Evolutionary conservation across 2,329 filamentous ascomycete genomes (phyloP), one percentile per base, ranked within the genome.

Genomic region (Botryosphaeria agaves): DNA sequence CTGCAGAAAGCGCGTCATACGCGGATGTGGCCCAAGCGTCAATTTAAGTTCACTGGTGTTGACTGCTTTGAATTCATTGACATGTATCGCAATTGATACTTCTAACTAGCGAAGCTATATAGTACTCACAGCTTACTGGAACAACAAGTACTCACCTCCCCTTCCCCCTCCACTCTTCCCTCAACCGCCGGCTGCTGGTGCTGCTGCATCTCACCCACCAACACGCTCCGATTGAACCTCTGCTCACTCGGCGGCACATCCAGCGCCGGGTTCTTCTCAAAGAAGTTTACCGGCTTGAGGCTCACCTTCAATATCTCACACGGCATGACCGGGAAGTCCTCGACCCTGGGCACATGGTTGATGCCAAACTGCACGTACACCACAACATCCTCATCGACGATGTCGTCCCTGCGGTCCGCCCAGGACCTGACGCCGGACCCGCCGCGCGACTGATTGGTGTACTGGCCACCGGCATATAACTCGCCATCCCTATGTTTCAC

Each of bases 311-410:
- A 52, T 9, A 64, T 61, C 51, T 72, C 67, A 26, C 58, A 61
- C 1, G 67, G 67, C 66, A 71, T 71, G 28, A 71, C 59, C 0
- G 65, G 65, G 48, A 69, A 70, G 40, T 71, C 66, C 45, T 72
- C 67, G 11, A 63, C 57, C 20, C 63, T 47, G 0, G 62, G 61
- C 33, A 69, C 56, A 36, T 72, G 66, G 17, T 67, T 72, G 34
- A 72, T 59, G 14, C 65, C 66, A 18, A 70, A 67, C 40, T 72
- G 66, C 12, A 70, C 47, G 34, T 60, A 72, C 30, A 68, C 52
- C 3, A 72, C 67, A 11, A 72, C 53, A 41, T 72, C 66, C 3
- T 61, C 57, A 34, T 72, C 64, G 32, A 62, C 58, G 30, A 69
- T 62, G 28, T 53, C 53, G 33, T 69, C 66, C 33, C 63, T 57